These are phyloP conservation scores for Terfezia claveryi DNA, from an alignment of 495 filamentous ascomycete genomes.

Conservation along the genomic window DNA sequence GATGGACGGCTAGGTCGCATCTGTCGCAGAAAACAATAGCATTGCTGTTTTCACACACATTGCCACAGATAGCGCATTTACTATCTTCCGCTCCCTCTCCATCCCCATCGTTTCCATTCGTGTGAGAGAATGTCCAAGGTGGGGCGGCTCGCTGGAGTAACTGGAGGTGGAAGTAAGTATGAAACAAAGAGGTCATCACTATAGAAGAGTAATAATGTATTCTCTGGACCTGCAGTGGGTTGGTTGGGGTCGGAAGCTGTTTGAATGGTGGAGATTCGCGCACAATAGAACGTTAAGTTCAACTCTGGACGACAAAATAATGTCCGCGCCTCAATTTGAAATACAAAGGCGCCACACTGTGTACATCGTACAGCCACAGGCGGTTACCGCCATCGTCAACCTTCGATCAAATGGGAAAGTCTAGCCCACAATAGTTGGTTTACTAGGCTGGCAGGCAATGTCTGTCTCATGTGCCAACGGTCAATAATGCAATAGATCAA, in stretches of 20 bases:
- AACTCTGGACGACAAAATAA: too few relatives aligned
- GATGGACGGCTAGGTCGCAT: slow-evolving; percentile 91
- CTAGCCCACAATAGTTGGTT: too few relatives aligned
- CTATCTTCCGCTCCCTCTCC: slow-evolving; percentile 88
- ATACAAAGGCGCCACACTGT: too few relatives aligned
- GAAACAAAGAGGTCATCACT: background rate
- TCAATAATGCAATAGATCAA: too few relatives aligned
- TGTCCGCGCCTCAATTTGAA: too few relatives aligned
- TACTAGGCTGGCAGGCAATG: too few relatives aligned
- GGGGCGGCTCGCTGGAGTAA: background rate
- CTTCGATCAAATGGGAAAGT: too few relatives aligned
- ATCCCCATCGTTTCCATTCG: slow-evolving; percentile 36
- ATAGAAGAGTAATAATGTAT: background rate
- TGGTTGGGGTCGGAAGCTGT: background rate
- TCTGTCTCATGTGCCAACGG: too few relatives aligned
- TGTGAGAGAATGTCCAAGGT: background rate
- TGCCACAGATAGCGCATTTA: slow-evolving; percentile 94
- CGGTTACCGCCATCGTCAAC: too few relatives aligned
- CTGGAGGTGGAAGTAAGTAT: background rate
- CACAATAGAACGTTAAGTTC: too few relatives aligned
- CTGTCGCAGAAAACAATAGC: slow-evolving; percentile 99
- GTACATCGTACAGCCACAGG: too few relatives aligned
- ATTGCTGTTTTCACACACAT: slow-evolving; percentile 99
- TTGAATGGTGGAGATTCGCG: too few relatives aligned
- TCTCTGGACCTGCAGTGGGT: background rate